phyloP scores from a whole-genome alignment of 139 green algal species.

The Chlorella sp. region DNA sequence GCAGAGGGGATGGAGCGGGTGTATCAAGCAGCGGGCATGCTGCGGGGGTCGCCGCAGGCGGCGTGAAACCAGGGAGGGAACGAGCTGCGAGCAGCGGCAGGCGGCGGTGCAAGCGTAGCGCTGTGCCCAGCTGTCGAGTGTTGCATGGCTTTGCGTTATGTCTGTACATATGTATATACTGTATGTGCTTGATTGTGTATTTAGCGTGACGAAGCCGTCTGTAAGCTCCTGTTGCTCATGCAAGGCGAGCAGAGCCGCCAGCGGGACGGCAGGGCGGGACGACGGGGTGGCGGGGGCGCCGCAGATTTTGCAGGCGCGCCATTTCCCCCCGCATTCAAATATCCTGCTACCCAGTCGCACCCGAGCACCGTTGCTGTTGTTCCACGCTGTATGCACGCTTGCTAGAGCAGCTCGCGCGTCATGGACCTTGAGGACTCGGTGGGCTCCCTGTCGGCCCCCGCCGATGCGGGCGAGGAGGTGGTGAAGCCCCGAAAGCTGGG shows the following conservation, averaged over 20 bases:
- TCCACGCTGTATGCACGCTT: neutral
- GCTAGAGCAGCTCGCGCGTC: neutral
- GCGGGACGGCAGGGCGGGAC: no score
- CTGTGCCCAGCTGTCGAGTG: neutral
- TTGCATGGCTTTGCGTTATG: neutral
- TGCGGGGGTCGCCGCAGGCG: neutral
- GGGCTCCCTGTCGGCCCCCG: neutral
- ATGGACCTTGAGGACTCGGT: conserved; percentile 18
- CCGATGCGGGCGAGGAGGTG: neutral
- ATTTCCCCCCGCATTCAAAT: no score
- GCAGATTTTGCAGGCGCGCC: no score
- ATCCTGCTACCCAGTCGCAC: no score
- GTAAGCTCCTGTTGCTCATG: no score
- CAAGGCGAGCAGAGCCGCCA: no score
- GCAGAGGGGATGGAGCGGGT: conserved; percentile 1
- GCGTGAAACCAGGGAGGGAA: neutral
- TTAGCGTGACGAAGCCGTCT: no score
- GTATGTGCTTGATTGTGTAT: no score
- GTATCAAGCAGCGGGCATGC: neutral
- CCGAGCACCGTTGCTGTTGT: no score
- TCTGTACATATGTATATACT: neutral
- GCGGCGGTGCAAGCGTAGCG: neutral
- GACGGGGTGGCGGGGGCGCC: no score
- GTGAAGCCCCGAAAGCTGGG: conserved; percentile 11
- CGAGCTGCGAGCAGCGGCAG: neutral